phyloP scores from a whole-genome alignment of 306 rosid species.

The Oxytropis ochrocephala region DNA sequence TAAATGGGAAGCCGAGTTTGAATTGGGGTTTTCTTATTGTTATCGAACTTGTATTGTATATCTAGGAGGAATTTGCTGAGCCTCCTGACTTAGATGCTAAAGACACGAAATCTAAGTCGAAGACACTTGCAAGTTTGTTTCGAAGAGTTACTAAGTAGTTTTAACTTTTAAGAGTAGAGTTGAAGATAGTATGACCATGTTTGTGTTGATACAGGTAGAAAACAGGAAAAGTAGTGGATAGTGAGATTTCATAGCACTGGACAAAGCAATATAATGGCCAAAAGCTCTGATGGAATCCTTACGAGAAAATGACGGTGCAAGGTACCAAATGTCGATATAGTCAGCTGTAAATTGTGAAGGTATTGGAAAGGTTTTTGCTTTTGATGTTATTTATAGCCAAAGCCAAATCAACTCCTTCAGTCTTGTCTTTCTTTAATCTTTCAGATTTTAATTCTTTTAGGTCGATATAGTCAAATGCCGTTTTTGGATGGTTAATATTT shows the following conservation, averaged over 20 bases:
- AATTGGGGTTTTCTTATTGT: neutral
- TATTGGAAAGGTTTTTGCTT: too few species aligned
- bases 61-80: conserved; percentile 72
- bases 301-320: conserved; percentile 34
- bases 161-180: neutral
- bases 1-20: neutral
- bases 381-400: too few species aligned
- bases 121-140: conserved; percentile 21
- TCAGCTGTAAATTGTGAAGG: conserved; percentile 4
- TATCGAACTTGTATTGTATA: conserved; percentile 5
- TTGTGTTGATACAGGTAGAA: conserved; percentile 34
- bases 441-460: too few species aligned
- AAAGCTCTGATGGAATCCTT: conserved; percentile 29
- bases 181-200: conserved; percentile 10
- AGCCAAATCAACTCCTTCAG: too few species aligned
- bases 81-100: conserved; percentile 35
- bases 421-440: too few species aligned
- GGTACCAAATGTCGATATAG: conserved; percentile 37
- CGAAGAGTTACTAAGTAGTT: neutral
- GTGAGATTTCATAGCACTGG: conserved; percentile 24
- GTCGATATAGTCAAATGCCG: too few species aligned
- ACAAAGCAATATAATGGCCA: conserved; percentile 22
- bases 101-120: conserved; percentile 42
- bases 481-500: too few species aligned
- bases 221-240: conserved; percentile 27